A percentile compares a stretch with the other conserved stretches of the same genome.
phyloP scores from a whole-genome alignment of 1,284 basidiomycete genomes.

The Naganishia sp. region DNA sequence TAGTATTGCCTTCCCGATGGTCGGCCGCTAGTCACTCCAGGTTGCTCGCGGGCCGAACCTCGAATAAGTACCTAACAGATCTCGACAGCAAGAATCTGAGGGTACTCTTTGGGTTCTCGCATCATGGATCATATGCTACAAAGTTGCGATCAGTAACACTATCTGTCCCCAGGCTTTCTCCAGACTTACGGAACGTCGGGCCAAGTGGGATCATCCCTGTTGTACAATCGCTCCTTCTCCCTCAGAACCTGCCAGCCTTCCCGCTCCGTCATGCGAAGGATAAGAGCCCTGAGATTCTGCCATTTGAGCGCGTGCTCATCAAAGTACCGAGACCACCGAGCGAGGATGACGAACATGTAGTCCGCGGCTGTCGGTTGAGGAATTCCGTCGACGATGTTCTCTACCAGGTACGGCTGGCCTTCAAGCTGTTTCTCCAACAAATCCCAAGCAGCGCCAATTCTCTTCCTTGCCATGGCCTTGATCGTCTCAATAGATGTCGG shows the following conservation, averaged over 20 bases:
- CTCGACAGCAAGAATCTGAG: too few species aligned
- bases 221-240: conserved; percentile 3
- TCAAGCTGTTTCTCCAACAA: conserved; percentile 15
- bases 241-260: conserved; percentile 10
- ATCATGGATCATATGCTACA: too few species aligned
- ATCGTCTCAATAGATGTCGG: background rate
- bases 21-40: too few species aligned
- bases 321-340: conserved; percentile 21
- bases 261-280: conserved; percentile 17
- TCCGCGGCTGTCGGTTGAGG: conserved; percentile 18
- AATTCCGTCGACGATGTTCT: conserved; percentile 13
- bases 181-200: conserved; percentile 8
- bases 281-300: conserved; percentile 15
- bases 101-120: too few species aligned
- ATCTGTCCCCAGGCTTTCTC: too few species aligned
- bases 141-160: too few species aligned
- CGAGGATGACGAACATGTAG: conserved; percentile 12
- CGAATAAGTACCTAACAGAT: too few species aligned
- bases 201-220: conserved; percentile 15
- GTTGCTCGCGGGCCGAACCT: too few species aligned
- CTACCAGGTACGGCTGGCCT: conserved; percentile 20
- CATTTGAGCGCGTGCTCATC: conserved; percentile 20
- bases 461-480: conserved; percentile 2
- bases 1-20: too few species aligned
- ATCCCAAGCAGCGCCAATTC: conserved; percentile 15